Base-by-base conservation (phyloP, 2,329 filamentous ascomycete genomes). In the Fusarium sp. region DNA sequence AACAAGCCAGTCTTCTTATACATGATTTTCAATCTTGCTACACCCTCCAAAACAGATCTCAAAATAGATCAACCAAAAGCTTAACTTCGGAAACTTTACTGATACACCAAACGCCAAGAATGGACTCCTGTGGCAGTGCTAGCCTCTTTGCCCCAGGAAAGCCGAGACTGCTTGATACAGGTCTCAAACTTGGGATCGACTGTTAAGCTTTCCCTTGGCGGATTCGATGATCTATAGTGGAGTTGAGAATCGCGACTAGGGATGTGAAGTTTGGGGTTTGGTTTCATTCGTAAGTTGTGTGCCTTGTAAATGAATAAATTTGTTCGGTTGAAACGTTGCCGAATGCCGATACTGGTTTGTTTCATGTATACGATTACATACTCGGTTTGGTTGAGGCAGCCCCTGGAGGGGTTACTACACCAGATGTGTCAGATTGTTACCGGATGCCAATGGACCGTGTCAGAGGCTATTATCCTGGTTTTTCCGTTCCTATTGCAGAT, bases 131-230 rank as follows among this genome's bases (percentile, higher is more conserved):
- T 41, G 50, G 25, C 14, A 54, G 47, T 68, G 42, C 45, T 18
- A 18, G 35, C 35, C 52, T 39, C 14, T 7, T 38, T 46, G 31
- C 50, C 31, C 50, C 49, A 39, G 38, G 17, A 49, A 22, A n/a
- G 14, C 7, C 35, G 35, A 27, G 31, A n/a, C 15, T 39, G 29
- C 39, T 47, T 57, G 45, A 52, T 22, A 49, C 35, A 58, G 35
- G 45, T 64, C 38, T 33, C n/a, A 68, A 53, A 38, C 41, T 42
- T 45, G 12, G 39, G 65, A 69, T 68, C 39, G 41, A 20, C 36
- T 29, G 35, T 52, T 20, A 68, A 68, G 65, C 65, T 68, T 68
- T 67, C 36, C 39, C 63, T 68, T 54, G 63, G 65, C 65, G 47
- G 47, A 35, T 29, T 20, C 9, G 20, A 18, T 38, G 33, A 38